phyloP scores from a whole-genome alignment of 768 basidiomycete genomes.

The Amanita muscaria region DNA sequence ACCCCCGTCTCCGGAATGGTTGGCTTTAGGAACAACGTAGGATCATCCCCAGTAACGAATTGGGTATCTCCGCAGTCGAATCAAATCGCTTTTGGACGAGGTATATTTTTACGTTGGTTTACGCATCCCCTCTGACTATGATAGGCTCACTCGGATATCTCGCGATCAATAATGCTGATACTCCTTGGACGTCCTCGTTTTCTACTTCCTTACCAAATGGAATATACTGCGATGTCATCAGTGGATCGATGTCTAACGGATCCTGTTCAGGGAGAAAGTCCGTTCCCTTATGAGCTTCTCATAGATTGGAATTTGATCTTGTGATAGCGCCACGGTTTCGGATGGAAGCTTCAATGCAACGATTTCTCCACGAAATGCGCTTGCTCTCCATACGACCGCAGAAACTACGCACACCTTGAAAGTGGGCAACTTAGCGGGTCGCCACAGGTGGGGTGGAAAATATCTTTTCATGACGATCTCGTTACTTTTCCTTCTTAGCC shows the following conservation, averaged over 20 bases:
- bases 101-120: constrained; percentile 20
- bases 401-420: too few relatives aligned
- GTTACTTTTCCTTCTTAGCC: too few relatives aligned
- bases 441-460: constrained; percentile 1
- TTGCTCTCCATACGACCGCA: constrained; percentile 47
- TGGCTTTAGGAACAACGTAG: constrained; percentile 56
- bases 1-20: constrained; percentile 50
- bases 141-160: constrained; percentile 50
- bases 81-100: constrained; percentile 62
- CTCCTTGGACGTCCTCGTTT: constrained; percentile 47
- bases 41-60: constrained; percentile 37
- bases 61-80: constrained; percentile 51
- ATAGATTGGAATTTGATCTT: background rate
- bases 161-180: constrained; percentile 58
- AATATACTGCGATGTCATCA: constrained; percentile 57
- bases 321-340: constrained; percentile 38
- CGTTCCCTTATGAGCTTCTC: constrained; percentile 12
- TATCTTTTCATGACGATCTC: too few relatives aligned
- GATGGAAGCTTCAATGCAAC: constrained; percentile 41
- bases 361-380: constrained; percentile 41
- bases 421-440: too few relatives aligned
- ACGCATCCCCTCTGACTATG: background rate
- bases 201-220: constrained; percentile 49
- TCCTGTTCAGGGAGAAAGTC: constrained; percentile 45
- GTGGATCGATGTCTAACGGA: constrained; percentile 31